Evolutionary conservation across 2,329 filamentous ascomycete genomes (phyloP).

Genomic region (Cladosporium sp.): DNA sequence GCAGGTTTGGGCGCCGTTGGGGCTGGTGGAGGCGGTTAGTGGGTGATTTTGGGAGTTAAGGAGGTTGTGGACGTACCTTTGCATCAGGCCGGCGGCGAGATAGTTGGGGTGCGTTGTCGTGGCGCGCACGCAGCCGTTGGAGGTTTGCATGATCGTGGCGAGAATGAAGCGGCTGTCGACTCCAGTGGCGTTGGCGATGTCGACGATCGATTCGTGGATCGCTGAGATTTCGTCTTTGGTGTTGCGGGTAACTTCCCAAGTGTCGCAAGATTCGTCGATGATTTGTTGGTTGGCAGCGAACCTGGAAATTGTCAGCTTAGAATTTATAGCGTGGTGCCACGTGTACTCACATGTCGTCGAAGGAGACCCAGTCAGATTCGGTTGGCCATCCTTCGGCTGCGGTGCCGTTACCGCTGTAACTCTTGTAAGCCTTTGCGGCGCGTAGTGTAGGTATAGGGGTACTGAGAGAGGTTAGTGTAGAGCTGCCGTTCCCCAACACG

Average conservation of each 20-base stretch:
- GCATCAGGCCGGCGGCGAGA: conserved; percentile 52
- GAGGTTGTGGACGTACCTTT: conserved; percentile 42
- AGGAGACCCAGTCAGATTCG: conserved; percentile 30
- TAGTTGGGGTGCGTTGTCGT: conserved; percentile 47
- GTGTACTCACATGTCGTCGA: conserved; percentile 37
- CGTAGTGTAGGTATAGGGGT: conserved; percentile 11
- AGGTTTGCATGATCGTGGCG: conserved; percentile 51
- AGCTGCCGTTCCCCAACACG: conserved; percentile 19
- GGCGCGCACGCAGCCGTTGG: conserved; percentile 50
- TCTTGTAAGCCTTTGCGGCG: conserved; percentile 27
- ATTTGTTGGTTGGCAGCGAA: conserved; percentile 39
- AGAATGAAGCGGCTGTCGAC: conserved; percentile 49
- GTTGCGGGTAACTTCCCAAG: conserved; percentile 41
- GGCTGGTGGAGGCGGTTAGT: conserved; percentile 33
- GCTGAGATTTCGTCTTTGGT: conserved; percentile 42
- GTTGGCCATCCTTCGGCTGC: conserved; percentile 33
- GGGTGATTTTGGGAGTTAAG: conserved; percentile 33
- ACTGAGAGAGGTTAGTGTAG: conserved; percentile 16
- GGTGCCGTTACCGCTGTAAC: conserved; percentile 29
- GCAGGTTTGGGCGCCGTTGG: conserved; percentile 43
- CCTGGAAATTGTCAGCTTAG: conserved; percentile 34
- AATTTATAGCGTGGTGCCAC: too few relatives aligned
- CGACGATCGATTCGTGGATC: conserved; percentile 44
- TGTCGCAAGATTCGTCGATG: conserved; percentile 43
- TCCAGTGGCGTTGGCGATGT: conserved; percentile 37